Conservation (phyloP, 345 rosid species). For the Hibiscus syriacus region DNA sequence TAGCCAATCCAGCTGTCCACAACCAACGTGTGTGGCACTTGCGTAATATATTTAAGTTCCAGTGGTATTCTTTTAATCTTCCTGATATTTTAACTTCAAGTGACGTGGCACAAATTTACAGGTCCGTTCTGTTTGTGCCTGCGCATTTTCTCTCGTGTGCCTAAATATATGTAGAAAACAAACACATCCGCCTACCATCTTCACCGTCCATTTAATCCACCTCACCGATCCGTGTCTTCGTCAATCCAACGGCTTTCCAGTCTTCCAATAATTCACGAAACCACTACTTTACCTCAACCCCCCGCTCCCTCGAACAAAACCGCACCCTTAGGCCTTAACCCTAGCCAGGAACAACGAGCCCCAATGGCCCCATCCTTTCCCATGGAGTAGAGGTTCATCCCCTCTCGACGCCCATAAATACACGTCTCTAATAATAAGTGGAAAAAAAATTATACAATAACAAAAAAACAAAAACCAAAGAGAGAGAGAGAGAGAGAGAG, state of each 20-base stretch:
- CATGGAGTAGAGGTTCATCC: slow-evolving; percentile 12
- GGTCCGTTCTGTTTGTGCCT: neutral
- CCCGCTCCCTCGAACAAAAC: neutral
- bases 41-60: neutral
- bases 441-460: too few species aligned
- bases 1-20: too few species aligned
- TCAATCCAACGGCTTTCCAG: slow-evolving; percentile 33
- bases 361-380: neutral
- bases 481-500: neutral
- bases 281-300: too few species aligned
- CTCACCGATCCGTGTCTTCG: slow-evolving; percentile 28
- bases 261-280: too few species aligned
- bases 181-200: slow-evolving; percentile 31
- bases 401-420: neutral
- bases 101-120: slow-evolving; percentile 21
- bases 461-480: too few species aligned
- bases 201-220: slow-evolving; percentile 24
- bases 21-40: slow-evolving; percentile 1
- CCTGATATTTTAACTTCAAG: slow-evolving; percentile 18
- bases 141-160: neutral
- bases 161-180: slow-evolving; percentile 25
- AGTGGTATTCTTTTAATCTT: neutral
- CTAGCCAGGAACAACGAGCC: slow-evolving; percentile 11
- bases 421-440: slow-evolving; percentile 16
- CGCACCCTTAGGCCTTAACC: slow-evolving; percentile 8